Percentiles rank a stretch among this genome's conserved stretches.
These are phyloP conservation scores for Verbena officinalis DNA, from an alignment of 257 asterid species.

Conservation along the genomic window DNA sequence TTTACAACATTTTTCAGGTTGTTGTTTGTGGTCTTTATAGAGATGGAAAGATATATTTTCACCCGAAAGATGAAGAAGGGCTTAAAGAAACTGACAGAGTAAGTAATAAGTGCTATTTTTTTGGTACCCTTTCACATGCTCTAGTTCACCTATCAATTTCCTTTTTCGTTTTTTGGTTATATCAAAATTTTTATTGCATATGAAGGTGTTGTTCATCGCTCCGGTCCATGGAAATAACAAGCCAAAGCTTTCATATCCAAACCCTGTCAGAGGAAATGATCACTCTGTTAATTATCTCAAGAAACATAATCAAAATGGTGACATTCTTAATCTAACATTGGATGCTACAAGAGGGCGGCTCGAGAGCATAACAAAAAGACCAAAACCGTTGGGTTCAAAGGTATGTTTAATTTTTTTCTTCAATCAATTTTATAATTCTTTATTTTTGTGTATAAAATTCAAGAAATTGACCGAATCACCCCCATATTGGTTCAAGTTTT, in stretches of 20 bases:
- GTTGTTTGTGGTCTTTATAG: conserved; percentile 70
- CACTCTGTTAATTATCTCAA: conserved; percentile 28
- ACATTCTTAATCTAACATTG: conserved; percentile 25
- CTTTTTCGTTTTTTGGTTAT: neutral
- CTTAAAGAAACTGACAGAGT: conserved; percentile 61
- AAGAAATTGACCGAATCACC: too few species aligned
- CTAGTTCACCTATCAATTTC: neutral
- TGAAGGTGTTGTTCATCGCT: conserved; percentile 65
- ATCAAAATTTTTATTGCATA: neutral
- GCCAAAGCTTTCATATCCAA: conserved; percentile 43
- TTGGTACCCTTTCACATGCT: neutral
- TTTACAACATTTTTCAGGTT: conserved; percentile 42
- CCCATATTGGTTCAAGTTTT: too few species aligned
- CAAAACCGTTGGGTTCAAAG: conserved; percentile 61
- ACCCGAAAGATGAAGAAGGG: conserved; percentile 72
- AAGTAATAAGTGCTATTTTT: conserved; percentile 15
- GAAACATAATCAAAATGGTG: conserved; percentile 33
- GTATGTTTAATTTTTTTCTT: conserved; percentile 25
- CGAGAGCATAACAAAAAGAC: conserved; percentile 58
- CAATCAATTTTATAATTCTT: too few species aligned
- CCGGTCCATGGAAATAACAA: conserved; percentile 57
- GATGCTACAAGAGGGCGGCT: conserved; percentile 48
- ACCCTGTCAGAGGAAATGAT: conserved; percentile 34
- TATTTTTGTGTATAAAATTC: too few species aligned
- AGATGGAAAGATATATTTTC: conserved; percentile 62